Conservation (phyloP, 805 yeast species). For the Hanseniaspora mollemarum region DNA sequence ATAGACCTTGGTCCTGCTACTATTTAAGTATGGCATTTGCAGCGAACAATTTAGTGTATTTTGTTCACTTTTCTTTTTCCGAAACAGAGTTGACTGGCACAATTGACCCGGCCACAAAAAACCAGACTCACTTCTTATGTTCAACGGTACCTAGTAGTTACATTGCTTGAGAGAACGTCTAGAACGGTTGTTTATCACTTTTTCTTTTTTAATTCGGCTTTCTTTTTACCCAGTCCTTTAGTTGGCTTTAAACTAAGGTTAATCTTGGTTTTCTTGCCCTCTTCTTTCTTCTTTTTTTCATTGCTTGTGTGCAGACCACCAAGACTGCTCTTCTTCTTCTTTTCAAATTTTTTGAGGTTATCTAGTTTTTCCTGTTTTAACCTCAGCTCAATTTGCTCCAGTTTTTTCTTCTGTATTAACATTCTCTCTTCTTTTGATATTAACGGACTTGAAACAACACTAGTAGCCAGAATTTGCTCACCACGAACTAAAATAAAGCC, state of each 20-base stretch:
- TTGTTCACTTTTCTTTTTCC: too few species aligned
- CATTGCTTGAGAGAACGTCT: too few species aligned
- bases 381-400: neutral
- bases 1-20: too few species aligned
- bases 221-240: neutral
- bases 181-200: too few species aligned
- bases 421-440: neutral
- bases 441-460: neutral
- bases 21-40: too few species aligned
- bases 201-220: too few species aligned
- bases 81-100: too few species aligned
- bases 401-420: conserved; percentile 4
- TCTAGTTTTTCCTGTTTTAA: conserved; percentile 2
- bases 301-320: neutral
- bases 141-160: too few species aligned
- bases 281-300: neutral
- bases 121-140: too few species aligned
- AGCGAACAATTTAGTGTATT: too few species aligned
- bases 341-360: conserved; percentile 3
- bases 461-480: conserved; percentile 10
- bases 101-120: too few species aligned
- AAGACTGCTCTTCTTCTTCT: neutral
- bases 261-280: neutral
- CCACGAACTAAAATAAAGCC: conserved; percentile 10
- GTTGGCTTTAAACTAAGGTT: neutral